Evolutionary conservation across 2,329 filamentous ascomycete species (phyloP).

Genomic region (Cercospora janseana): DNA sequence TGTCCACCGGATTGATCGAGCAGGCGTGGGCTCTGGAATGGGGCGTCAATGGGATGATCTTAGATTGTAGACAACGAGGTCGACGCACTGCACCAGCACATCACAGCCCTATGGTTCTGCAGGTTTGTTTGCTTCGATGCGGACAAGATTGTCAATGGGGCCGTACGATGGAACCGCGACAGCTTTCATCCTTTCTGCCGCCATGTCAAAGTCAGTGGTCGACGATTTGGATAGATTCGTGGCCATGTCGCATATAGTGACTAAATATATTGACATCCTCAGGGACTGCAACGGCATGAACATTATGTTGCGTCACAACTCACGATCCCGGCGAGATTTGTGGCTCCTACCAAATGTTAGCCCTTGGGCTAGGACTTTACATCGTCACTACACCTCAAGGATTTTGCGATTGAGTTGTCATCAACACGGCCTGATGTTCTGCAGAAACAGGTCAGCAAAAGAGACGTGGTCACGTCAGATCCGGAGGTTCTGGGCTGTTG

Average conservation of each 20-base stretch:
- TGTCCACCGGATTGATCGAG: conserved; percentile 45
- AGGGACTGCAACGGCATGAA: background rate
- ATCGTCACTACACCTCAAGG: no score
- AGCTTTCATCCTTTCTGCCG: conserved; percentile 35
- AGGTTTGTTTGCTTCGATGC: conserved; percentile 37
- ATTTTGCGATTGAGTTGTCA: no score
- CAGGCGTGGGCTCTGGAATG: conserved; percentile 39
- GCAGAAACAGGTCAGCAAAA: no score
- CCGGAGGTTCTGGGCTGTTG: no score
- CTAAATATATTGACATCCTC: background rate
- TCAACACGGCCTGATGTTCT: no score
- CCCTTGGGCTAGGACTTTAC: no score
- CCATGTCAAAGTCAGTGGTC: no score
- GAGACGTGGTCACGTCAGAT: no score
- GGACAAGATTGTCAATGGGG: conserved; percentile 31
- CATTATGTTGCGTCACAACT: conserved; percentile 4
- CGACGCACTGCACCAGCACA: conserved; percentile 37
- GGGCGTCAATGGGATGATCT: conserved; percentile 4
- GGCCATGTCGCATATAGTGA: no score
- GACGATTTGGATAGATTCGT: no score
- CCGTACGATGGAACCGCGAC: conserved; percentile 37
- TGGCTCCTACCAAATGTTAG: no score
- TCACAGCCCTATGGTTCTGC: conserved; percentile 36
- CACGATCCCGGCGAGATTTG: no score
- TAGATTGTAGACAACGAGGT: background rate